phyloP scores from a whole-genome alignment of 1,139 yeast genomes.

The Pichia sp. region DNA sequence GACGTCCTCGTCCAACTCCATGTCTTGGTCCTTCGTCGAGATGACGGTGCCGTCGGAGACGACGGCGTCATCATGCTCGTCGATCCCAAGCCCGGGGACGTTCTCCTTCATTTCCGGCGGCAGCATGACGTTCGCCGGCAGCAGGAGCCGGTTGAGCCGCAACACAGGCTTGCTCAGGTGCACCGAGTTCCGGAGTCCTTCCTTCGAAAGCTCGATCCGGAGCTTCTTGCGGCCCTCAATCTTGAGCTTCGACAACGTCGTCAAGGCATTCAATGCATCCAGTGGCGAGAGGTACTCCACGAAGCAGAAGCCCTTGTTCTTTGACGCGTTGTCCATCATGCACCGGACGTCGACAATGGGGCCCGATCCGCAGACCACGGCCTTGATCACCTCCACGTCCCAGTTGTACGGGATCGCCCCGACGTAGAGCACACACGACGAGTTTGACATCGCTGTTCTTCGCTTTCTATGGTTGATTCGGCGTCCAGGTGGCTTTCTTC shows the following conservation, averaged over 20 bases:
- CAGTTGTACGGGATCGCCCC: conserved; percentile 65
- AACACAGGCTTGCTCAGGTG: conserved; percentile 40
- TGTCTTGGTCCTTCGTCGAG: conserved; percentile 1
- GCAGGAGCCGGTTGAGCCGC: conserved; percentile 38
- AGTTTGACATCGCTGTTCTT: conserved; percentile 10
- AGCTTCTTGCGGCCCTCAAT: conserved; percentile 42
- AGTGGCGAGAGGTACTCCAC: conserved; percentile 50
- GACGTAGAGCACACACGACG: conserved; percentile 45
- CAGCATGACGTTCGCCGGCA: conserved; percentile 53
- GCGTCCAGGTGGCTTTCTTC: neutral
- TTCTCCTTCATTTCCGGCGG: conserved; percentile 45
- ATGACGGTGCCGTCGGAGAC: neutral
- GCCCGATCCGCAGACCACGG: conserved; percentile 65
- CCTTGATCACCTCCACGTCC: conserved; percentile 50
- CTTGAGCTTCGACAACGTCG: conserved; percentile 41
- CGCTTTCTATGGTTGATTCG: neutral
- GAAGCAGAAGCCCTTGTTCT: conserved; percentile 62
- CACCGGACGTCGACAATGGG: conserved; percentile 58
- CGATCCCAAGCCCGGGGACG: conserved; percentile 2
- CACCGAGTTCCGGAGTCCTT: conserved; percentile 44
- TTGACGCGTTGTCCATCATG: conserved; percentile 58
- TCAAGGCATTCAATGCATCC: conserved; percentile 49
- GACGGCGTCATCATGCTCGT: conserved; percentile 10
- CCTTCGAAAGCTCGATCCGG: conserved; percentile 58
- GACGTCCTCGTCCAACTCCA: conserved; percentile 3